Percentiles rank a stretch among this genome's conserved stretches.
Evolutionary conservation across 306 rosid genomes (phyloP).

Genomic region (Rosa multiflora): DNA sequence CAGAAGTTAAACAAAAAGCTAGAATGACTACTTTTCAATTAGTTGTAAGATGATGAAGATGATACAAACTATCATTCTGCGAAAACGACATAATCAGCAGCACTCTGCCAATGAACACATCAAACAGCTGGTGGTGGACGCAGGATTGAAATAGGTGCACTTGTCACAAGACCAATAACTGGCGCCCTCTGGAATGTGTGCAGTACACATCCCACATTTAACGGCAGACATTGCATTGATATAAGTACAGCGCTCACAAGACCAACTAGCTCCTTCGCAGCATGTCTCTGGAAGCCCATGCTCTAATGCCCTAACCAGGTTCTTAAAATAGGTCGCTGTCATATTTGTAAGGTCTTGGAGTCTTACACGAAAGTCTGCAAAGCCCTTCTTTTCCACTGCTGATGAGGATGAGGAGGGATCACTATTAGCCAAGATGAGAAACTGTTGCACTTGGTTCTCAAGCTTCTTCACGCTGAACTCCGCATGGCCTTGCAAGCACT

Average conservation of each 20-base stretch:
- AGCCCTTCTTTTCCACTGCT: background rate
- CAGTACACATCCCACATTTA: background rate
- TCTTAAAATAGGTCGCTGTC: background rate
- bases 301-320: background rate
- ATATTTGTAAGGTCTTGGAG: background rate
- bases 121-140: background rate
- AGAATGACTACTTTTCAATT: too few relatives aligned
- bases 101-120: background rate
- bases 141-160: background rate
- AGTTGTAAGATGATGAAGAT: too few relatives aligned
- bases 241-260: background rate
- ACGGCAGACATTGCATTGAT: background rate
- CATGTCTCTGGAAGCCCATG: background rate
- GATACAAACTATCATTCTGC: too few relatives aligned
- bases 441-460: background rate
- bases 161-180: background rate
- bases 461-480: background rate
- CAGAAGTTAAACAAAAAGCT: too few relatives aligned
- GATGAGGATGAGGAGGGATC: background rate
- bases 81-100: too few relatives aligned
- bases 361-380: background rate
- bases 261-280: background rate
- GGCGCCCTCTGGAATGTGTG: background rate
- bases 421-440: background rate
- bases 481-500: background rate